Evolutionary conservation across 768 basidiomycete species (phyloP).

Genomic region (Cubamyces sp.): DNA sequence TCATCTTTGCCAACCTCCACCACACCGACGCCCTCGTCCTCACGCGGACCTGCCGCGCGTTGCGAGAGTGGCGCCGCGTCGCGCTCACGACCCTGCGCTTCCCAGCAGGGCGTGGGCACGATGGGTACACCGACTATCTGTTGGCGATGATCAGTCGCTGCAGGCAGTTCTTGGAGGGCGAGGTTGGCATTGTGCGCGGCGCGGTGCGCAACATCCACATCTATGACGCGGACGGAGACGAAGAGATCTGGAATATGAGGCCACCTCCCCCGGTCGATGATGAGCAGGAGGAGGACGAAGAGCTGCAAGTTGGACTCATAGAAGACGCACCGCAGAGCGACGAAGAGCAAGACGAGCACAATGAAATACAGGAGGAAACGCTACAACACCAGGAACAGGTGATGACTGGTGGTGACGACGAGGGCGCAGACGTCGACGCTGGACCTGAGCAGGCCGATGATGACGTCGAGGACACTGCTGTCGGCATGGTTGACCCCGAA

Average conservation of each 20-base stretch:
- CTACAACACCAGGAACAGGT: no score
- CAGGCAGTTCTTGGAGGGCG: neutral
- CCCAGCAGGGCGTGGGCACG: neutral
- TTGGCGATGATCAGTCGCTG: neutral
- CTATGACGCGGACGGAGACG: neutral
- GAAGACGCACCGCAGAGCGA: neutral
- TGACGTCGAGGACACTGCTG: no score
- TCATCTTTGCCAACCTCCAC: conserved; percentile 5
- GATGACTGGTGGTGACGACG: neutral
- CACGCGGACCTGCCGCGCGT: neutral
- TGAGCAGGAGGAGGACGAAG: no score
- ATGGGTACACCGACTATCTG: neutral
- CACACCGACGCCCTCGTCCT: conserved; percentile 1
- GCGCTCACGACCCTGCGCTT: neutral
- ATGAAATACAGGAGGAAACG: neutral
- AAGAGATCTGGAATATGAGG: neutral
- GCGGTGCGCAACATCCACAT: neutral
- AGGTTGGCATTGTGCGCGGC: neutral
- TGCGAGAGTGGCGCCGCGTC: neutral
- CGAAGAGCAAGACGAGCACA: neutral
- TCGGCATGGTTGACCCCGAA: neutral
- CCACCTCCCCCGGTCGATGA: neutral
- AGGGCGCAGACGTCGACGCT: neutral
- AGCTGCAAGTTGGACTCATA: no score
- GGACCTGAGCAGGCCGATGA: neutral